Percentiles rank a stretch among this genome's conserved stretches.
These are phyloP conservation scores for Taiozyma onychis DNA, from an alignment of 1,139 yeast species.

Conservation along the genomic window DNA sequence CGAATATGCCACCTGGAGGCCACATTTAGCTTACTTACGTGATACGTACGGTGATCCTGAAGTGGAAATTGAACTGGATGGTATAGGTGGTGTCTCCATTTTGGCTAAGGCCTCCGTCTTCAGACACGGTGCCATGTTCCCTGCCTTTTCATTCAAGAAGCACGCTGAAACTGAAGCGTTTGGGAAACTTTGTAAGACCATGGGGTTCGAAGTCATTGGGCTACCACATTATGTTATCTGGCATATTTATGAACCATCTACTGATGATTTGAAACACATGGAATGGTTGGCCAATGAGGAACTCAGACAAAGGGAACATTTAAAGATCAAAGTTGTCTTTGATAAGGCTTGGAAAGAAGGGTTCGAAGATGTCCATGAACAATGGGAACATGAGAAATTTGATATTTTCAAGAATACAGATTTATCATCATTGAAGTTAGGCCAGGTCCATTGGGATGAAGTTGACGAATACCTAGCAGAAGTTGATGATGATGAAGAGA, in stretches of 20 bases:
- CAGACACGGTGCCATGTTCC: conserved; percentile 34
- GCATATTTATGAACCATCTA: conserved; percentile 39
- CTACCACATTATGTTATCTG: conserved; percentile 38
- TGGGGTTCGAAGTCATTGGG: conserved; percentile 34
- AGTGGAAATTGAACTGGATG: conserved; percentile 35
- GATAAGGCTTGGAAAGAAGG: conserved; percentile 33
- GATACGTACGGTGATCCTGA: conserved; percentile 38
- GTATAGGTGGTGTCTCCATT: conserved; percentile 39
- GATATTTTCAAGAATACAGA: conserved; percentile 67
- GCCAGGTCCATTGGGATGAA: conserved; percentile 33
- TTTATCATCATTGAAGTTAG: conserved; percentile 25
- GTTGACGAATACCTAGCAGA: conserved; percentile 30
- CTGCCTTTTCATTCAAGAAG: conserved; percentile 35
- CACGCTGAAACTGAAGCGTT: conserved; percentile 40
- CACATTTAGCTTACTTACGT: conserved; percentile 34
- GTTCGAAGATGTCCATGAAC: conserved; percentile 31
- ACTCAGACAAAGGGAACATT: conserved; percentile 30
- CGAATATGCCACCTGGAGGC: conserved; percentile 39
- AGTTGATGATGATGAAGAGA: conserved; percentile 7
- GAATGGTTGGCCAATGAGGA: conserved; percentile 43
- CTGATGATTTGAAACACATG: conserved; percentile 41
- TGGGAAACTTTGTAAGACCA: conserved; percentile 34
- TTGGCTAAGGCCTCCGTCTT: conserved; percentile 32
- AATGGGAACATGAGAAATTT: conserved; percentile 32
- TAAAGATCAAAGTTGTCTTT: conserved; percentile 29